A percentile compares a stretch with the other conserved stretches of the same genome.
These are phyloP conservation scores for Sarocladium strictum DNA, from an alignment of 2,329 filamentous ascomycete genomes.

Conservation along the genomic window DNA sequence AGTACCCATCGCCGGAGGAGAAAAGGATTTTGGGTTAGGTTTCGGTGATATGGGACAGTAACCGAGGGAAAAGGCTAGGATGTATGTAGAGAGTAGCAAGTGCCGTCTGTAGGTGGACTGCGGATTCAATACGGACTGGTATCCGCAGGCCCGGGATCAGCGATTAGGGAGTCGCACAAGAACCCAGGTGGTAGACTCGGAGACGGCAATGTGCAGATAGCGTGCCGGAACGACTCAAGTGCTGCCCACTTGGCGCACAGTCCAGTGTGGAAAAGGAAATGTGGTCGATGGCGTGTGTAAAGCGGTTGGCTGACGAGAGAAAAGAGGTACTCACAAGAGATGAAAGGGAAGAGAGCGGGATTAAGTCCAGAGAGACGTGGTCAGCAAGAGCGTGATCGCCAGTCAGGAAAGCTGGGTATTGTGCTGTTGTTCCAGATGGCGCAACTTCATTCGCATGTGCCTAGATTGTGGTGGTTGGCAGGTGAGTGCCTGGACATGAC, in stretches of 20 bases:
- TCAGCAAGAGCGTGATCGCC: background rate
- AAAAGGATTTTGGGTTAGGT: background rate
- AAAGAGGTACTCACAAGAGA: background rate
- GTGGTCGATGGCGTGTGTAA: background rate
- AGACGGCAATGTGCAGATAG: background rate
- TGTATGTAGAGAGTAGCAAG: background rate
- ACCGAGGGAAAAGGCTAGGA: background rate
- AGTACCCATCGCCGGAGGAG: background rate
- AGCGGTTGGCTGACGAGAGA: background rate
- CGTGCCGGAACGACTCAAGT: background rate
- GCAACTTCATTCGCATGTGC: background rate
- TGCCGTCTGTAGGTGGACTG: background rate
- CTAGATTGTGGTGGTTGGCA: background rate
- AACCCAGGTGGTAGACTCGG: background rate
- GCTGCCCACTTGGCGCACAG: conserved; percentile 4
- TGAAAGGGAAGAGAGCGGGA: background rate
- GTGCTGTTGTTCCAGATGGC: background rate
- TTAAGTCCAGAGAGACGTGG: background rate
- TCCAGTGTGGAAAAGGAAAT: background rate
- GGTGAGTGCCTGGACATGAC: background rate
- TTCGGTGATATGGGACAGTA: background rate
- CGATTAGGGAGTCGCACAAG: background rate
- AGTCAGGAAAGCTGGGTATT: background rate
- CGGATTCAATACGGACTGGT: background rate
- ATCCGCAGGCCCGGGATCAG: conserved; percentile 3